A percentile compares a stretch with the other conserved stretches of the same genome.
phyloP scores from a whole-genome alignment of 2,329 filamentous ascomycete species.

The Pseudocercospora fijiensis region DNA sequence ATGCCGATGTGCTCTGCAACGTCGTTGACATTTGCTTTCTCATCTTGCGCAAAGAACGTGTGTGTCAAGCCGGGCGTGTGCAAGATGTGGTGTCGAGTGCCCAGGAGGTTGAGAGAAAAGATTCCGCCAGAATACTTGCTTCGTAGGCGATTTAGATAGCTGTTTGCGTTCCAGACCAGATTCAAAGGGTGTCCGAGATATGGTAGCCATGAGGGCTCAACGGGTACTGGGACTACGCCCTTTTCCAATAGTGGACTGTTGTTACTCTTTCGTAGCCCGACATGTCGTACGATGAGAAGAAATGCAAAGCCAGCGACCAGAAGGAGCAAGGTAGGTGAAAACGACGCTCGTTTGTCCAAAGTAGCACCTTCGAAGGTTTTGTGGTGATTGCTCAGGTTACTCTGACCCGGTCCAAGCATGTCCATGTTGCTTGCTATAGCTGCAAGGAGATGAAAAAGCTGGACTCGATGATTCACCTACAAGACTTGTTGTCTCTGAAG shows the following conservation, averaged over 20 bases:
- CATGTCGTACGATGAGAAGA: neutral
- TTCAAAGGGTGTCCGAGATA: constrained; percentile 51
- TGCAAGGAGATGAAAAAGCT: too few species aligned
- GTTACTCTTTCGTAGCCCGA: neutral
- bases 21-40: constrained; percentile 29
- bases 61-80: constrained; percentile 49
- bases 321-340: neutral
- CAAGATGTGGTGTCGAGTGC: constrained; percentile 52
- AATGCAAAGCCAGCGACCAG: neutral
- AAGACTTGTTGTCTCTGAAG: too few species aligned
- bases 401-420: too few species aligned
- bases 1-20: constrained; percentile 30
- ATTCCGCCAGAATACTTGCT: constrained; percentile 44
- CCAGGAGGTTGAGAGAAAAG: constrained; percentile 51
- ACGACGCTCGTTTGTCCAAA: neutral
- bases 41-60: constrained; percentile 41
- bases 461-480: too few species aligned
- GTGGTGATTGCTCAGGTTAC: too few species aligned
- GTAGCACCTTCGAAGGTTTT: too few species aligned
- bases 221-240: neutral
- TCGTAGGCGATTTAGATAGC: constrained; percentile 46
- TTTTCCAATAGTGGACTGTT: neutral
- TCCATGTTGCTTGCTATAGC: too few species aligned
- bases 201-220: neutral
- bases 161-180: constrained; percentile 46